Conservation (phyloP, 176 grass and related monocot genomes). For the Olyra latifolia region DNA sequence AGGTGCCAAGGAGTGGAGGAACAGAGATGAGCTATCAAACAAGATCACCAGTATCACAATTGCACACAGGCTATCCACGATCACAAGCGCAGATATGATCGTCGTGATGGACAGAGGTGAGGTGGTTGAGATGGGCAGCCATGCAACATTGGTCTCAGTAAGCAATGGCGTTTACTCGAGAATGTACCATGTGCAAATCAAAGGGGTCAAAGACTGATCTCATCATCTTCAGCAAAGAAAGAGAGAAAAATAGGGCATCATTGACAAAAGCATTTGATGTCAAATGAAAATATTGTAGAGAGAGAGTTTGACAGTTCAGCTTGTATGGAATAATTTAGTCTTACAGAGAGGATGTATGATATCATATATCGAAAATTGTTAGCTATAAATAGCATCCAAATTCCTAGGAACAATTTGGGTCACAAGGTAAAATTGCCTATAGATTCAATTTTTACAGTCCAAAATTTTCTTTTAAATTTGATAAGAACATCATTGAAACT, state of each 20-base stretch:
- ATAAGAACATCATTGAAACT: no score
- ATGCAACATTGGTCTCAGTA: constrained; percentile 24
- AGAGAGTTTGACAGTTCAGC: neutral
- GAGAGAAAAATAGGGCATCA: neutral
- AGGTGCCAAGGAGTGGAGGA: constrained; percentile 34
- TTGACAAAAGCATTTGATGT: constrained; percentile 18
- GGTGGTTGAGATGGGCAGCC: constrained; percentile 46
- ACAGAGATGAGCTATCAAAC: neutral
- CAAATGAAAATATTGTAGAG: neutral
- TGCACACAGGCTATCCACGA: constrained; percentile 58
- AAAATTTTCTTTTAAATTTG: neutral
- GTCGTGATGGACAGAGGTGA: constrained; percentile 56
- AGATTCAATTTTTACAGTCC: neutral
- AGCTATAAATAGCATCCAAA: neutral
- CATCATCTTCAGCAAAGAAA: neutral
- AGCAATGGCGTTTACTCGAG: constrained; percentile 48
- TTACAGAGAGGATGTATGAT: neutral
- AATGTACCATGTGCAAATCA: constrained; percentile 47
- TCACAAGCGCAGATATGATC: constrained; percentile 44
- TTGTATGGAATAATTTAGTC: constrained; percentile 12
- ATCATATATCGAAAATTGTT: neutral
- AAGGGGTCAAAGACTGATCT: constrained; percentile 32
- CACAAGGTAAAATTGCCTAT: neutral
- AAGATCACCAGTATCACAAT: constrained; percentile 57
- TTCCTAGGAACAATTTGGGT: neutral